These are phyloP conservation scores for Ruellia speciosa DNA, from an alignment of 305 asterid genomes.

Conservation along the genomic window DNA sequence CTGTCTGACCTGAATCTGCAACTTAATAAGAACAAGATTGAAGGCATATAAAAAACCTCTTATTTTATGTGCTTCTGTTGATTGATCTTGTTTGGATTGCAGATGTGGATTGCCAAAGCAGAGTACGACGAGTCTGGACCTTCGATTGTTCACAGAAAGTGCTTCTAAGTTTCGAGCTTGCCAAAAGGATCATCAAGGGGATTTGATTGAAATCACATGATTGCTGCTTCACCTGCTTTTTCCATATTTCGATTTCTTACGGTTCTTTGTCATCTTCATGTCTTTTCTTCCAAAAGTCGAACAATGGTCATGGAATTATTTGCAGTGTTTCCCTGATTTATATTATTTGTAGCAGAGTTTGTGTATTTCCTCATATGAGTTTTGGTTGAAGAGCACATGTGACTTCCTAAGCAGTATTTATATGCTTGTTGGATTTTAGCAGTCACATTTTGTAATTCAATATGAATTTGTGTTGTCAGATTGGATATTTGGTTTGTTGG, in stretches of 20 bases:
- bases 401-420: slow-evolving; percentile 14
- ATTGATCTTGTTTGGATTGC: slow-evolving; percentile 16
- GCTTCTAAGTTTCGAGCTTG: slow-evolving; percentile 27
- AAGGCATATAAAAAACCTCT: no score
- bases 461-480: slow-evolving; percentile 18
- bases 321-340: slow-evolving; percentile 10
- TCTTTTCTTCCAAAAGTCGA: slow-evolving; percentile 11
- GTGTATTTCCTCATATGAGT: slow-evolving; percentile 26
- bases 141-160: slow-evolving; percentile 45
- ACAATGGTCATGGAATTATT: background rate
- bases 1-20: no score
- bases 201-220: slow-evolving; percentile 6
- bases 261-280: background rate
- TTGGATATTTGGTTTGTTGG: slow-evolving; percentile 3
- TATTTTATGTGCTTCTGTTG: background rate
- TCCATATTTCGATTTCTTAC: background rate
- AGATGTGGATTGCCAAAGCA: slow-evolving; percentile 53
- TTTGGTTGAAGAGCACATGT: slow-evolving; percentile 16
- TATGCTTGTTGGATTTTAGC: slow-evolving; percentile 17
- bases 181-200: slow-evolving; percentile 11
- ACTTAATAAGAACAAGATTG: no score
- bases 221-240: slow-evolving; percentile 19
- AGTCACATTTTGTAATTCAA: slow-evolving; percentile 10
- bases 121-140: slow-evolving; percentile 51
- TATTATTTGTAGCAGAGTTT: slow-evolving; percentile 27